These are phyloP conservation scores for Croton setiger DNA, from an alignment of 441 rosid genomes.

Conservation along the genomic window DNA sequence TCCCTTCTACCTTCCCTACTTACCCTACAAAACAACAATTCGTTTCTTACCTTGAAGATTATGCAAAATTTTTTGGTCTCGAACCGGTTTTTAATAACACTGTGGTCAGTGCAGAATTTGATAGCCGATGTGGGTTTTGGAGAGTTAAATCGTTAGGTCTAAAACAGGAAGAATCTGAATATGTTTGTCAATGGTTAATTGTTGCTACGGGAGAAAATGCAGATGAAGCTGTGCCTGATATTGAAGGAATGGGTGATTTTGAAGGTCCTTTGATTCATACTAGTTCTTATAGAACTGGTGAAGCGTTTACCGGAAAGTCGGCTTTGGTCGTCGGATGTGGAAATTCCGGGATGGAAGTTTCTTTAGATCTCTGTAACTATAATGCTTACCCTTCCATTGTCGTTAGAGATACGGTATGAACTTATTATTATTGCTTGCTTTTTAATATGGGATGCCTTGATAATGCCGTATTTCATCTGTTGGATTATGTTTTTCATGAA, in stretches of 20 bases:
- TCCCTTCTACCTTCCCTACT: conserved; percentile 62
- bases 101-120: conserved; percentile 57
- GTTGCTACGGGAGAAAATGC: conserved; percentile 87
- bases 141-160: conserved; percentile 41
- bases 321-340: conserved; percentile 91
- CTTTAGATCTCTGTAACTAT: conserved; percentile 74
- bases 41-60: conserved; percentile 46
- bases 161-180: conserved; percentile 39
- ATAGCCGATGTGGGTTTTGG: conserved; percentile 46
- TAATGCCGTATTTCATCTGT: too few relatives aligned
- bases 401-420: conserved; percentile 79
- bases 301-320: conserved; percentile 40
- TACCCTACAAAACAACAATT: conserved; percentile 78
- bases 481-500: too few relatives aligned
- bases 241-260: conserved; percentile 53
- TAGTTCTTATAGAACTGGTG: conserved; percentile 54
- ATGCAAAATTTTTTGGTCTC: conserved; percentile 36
- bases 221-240: conserved; percentile 49
- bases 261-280: conserved; percentile 58
- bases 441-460: too few relatives aligned
- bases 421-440: too few relatives aligned
- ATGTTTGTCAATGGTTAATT: conserved; percentile 55
- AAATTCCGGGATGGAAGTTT: conserved; percentile 88
- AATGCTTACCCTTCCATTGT: conserved; percentile 60
- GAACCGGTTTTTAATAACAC: conserved; percentile 47